Evolutionary conservation across 768 basidiomycete genomes (phyloP).

Genomic region (Boletus pseudo-olivaceus): DNA sequence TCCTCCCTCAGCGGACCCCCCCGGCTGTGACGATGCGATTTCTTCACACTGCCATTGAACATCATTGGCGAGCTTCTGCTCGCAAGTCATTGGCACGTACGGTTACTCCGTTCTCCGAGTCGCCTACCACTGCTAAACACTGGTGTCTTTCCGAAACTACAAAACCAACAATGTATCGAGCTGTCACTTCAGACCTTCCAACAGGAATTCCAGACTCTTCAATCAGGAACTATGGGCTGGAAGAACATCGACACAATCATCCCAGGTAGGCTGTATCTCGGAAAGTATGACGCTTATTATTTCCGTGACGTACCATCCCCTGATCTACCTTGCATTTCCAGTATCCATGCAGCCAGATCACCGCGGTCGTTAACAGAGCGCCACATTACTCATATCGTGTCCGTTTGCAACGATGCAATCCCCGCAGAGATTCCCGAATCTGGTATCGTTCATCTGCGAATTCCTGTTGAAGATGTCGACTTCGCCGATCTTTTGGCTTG

Average conservation of each 20-base stretch:
- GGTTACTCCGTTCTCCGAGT: slow-evolving; percentile 33
- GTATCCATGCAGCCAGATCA: slow-evolving; percentile 67
- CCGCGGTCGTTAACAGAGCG: slow-evolving; percentile 69
- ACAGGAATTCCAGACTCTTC: slow-evolving; percentile 28
- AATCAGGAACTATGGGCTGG: slow-evolving; percentile 41
- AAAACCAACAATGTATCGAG: slow-evolving; percentile 32
- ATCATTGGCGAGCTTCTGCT: slow-evolving; percentile 19
- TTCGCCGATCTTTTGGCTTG: slow-evolving; percentile 66
- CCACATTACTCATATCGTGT: slow-evolving; percentile 75
- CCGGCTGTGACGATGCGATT: slow-evolving; percentile 33
- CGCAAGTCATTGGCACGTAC: slow-evolving; percentile 21
- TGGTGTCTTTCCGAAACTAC: slow-evolving; percentile 26
- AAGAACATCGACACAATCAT: slow-evolving; percentile 68
- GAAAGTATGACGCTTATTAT: slow-evolving; percentile 55
- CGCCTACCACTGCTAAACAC: slow-evolving; percentile 21
- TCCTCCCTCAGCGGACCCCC: slow-evolving; percentile 21
- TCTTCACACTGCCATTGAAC: slow-evolving; percentile 32
- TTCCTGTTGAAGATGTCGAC: slow-evolving; percentile 66
- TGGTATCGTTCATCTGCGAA: slow-evolving; percentile 65
- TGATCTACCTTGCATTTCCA: slow-evolving; percentile 44
- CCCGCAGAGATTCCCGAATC: slow-evolving; percentile 69
- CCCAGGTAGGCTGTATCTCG: slow-evolving; percentile 62
- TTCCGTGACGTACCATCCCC: slow-evolving; percentile 30
- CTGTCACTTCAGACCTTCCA: slow-evolving; percentile 19
- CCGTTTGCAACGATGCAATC: slow-evolving; percentile 70